Evolutionary conservation across 495 filamentous ascomycete species (phyloP).

Genomic region (Penicillium longicatenatum): DNA sequence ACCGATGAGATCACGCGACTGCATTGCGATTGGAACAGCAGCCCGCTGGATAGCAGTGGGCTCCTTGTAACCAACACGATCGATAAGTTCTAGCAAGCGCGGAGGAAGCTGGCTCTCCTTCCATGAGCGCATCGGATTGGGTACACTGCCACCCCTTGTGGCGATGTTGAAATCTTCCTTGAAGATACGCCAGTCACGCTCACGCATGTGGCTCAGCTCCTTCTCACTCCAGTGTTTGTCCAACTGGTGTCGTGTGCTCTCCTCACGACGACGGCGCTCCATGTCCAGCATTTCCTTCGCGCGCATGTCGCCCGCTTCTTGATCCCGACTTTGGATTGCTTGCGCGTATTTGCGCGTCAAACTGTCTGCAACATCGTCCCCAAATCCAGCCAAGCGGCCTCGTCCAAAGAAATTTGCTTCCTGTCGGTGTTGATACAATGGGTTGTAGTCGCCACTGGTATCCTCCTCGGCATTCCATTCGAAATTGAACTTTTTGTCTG

Average conservation of each 20-base stretch:
- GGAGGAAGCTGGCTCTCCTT: constrained; percentile 80
- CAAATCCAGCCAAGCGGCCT: constrained; percentile 80
- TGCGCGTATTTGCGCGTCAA: constrained; percentile 73
- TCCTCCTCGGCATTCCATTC: constrained; percentile 98
- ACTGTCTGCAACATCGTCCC: constrained; percentile 72
- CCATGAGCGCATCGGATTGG: constrained; percentile 97
- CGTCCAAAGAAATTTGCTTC: constrained; percentile 80
- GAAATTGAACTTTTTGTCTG: constrained; percentile 98
- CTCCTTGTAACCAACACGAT: constrained; percentile 87
- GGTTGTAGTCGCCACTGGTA: constrained; percentile 87
- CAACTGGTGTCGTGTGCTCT: constrained; percentile 66
- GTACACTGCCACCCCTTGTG: constrained; percentile 87
- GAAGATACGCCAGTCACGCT: constrained; percentile 99
- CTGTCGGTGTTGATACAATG: constrained; percentile 74
- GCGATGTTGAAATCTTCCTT: constrained; percentile 99
- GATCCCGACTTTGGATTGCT: constrained; percentile 76
- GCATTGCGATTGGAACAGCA: constrained; percentile 92
- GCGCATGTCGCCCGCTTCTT: constrained; percentile 73
- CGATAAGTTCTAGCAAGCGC: constrained; percentile 79
- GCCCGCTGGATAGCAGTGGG: constrained; percentile 92
- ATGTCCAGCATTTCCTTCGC: constrained; percentile 85
- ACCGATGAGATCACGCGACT: constrained; percentile 92
- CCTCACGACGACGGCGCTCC: constrained; percentile 78
- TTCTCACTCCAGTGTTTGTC: constrained; percentile 99
- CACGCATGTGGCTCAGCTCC: constrained; percentile 91